Evolutionary conservation across 2,329 filamentous ascomycete species (phyloP).

Genomic region (Penicillium sp.): DNA sequence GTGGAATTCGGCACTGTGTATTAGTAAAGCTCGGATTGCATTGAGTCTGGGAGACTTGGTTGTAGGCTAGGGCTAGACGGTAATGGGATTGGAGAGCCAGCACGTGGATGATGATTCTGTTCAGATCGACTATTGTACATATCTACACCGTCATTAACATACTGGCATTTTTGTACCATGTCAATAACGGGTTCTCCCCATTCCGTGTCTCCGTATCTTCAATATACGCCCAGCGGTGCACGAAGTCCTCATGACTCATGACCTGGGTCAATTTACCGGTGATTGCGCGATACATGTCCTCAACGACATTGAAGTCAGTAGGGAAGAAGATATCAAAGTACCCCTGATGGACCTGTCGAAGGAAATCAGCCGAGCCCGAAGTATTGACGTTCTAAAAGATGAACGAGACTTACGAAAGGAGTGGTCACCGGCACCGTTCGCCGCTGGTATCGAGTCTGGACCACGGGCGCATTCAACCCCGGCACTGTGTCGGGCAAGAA

Average conservation of each 20-base stretch:
- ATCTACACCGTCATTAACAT: constrained; percentile 79
- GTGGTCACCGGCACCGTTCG: constrained; percentile 87
- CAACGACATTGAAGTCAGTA: constrained; percentile 87
- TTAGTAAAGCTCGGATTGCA: neutral
- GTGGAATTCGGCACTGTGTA: neutral
- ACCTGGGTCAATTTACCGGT: constrained; percentile 90
- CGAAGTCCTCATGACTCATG: constrained; percentile 84
- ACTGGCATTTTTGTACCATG: constrained; percentile 94
- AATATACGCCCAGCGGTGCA: constrained; percentile 84
- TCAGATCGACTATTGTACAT: constrained; percentile 3
- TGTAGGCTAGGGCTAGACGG: neutral
- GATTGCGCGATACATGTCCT: constrained; percentile 88
- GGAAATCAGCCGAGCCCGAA: constrained; percentile 8
- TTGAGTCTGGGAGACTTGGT: neutral
- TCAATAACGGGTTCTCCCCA: constrained; percentile 89
- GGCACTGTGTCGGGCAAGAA: constrained; percentile 77
- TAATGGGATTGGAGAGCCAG: neutral
- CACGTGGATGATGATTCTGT: neutral
- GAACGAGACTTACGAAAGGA: constrained; percentile 69
- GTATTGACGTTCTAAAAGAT: neutral
- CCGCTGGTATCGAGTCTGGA: constrained; percentile 89
- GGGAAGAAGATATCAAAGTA: constrained; percentile 99
- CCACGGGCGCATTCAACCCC: constrained; percentile 89
- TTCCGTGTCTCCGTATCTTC: constrained; percentile 86
- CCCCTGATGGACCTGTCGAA: constrained; percentile 81